phyloP scores from a whole-genome alignment of 306 rosid genomes.

The Prunus campanulata region DNA sequence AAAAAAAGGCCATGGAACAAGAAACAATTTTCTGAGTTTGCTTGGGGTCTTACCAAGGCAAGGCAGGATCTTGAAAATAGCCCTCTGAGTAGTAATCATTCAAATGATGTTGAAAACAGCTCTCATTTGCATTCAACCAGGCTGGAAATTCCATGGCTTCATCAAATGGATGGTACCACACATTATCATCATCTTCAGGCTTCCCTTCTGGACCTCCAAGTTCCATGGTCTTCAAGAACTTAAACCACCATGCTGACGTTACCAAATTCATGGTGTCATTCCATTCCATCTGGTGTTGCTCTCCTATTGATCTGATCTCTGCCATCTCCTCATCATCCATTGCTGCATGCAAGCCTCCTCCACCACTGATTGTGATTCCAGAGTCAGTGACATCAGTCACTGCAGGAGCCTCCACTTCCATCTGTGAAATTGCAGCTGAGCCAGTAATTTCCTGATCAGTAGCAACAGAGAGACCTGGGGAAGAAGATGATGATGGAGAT shows the following conservation, averaged over 20 bases:
- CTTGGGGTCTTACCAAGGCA: slow-evolving; percentile 62
- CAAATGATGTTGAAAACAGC: slow-evolving; percentile 44
- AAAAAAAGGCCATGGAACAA: no score
- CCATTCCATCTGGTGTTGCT: slow-evolving; percentile 83
- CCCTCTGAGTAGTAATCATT: slow-evolving; percentile 44
- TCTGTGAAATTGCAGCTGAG: slow-evolving; percentile 31
- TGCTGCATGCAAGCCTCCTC: slow-evolving; percentile 45
- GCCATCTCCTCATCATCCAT: slow-evolving; percentile 85
- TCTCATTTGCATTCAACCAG: slow-evolving; percentile 70
- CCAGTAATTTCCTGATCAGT: slow-evolving; percentile 41
- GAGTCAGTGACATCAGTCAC: slow-evolving; percentile 32
- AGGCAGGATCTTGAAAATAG: slow-evolving; percentile 51
- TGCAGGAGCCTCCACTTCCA: slow-evolving; percentile 36
- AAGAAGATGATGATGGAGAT: slow-evolving; percentile 46
- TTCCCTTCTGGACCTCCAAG: slow-evolving; percentile 31
- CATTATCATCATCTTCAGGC: slow-evolving; percentile 28
- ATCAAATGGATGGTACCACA: slow-evolving; percentile 37
- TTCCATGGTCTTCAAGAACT: slow-evolving; percentile 64
- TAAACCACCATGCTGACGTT: slow-evolving; percentile 86
- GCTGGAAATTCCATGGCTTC: slow-evolving; percentile 68
- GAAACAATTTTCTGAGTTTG: slow-evolving; percentile 1
- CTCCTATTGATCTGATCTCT: slow-evolving; percentile 76
- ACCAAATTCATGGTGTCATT: slow-evolving; percentile 70
- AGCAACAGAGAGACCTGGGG: slow-evolving; percentile 33
- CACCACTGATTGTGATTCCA: slow-evolving; percentile 26